These are phyloP conservation scores for Colletotrichum eremochloae DNA, from an alignment of 2,329 filamentous ascomycete species.

Conservation along the genomic window DNA sequence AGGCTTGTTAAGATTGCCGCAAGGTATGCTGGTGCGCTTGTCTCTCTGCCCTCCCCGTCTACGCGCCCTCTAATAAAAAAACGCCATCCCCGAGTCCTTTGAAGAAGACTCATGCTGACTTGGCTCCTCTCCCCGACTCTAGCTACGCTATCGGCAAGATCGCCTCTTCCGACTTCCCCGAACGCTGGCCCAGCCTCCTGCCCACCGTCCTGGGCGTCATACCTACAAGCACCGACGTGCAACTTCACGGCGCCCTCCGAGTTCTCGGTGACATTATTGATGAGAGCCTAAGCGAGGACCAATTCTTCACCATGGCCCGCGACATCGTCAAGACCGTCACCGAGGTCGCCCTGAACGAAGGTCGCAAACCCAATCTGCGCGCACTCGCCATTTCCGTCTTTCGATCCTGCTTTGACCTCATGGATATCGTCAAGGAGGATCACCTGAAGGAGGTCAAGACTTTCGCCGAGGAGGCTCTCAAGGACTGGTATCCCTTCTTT, in stretches of 20 bases:
- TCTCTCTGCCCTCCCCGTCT: background rate
- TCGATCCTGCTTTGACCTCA: constrained; percentile 89
- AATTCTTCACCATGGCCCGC: constrained; percentile 91
- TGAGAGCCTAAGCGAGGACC: constrained; percentile 91
- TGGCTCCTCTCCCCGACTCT: constrained; percentile 31
- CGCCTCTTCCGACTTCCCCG: constrained; percentile 91
- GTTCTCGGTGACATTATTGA: constrained; percentile 93
- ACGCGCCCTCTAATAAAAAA: background rate
- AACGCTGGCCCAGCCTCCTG: constrained; percentile 92
- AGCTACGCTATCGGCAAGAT: constrained; percentile 91
- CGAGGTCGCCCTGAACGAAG: constrained; percentile 82
- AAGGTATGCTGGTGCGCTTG: constrained; percentile 66
- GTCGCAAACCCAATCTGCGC: constrained; percentile 80
- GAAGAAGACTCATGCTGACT: constrained; percentile 25
- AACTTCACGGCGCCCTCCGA: constrained; percentile 89
- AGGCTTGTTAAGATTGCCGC: constrained; percentile 91
- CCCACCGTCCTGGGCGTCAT: constrained; percentile 84
- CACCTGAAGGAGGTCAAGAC: constrained; percentile 87
- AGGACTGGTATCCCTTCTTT: constrained; percentile 92
- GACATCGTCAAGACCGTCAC: constrained; percentile 89
- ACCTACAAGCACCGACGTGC: constrained; percentile 79
- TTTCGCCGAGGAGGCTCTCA: constrained; percentile 89
- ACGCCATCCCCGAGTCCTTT: background rate
- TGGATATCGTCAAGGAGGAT: constrained; percentile 97
- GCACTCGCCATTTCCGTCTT: constrained; percentile 92